phyloP scores from a whole-genome alignment of 306 rosid species.

The Canavalia ensiformis region DNA sequence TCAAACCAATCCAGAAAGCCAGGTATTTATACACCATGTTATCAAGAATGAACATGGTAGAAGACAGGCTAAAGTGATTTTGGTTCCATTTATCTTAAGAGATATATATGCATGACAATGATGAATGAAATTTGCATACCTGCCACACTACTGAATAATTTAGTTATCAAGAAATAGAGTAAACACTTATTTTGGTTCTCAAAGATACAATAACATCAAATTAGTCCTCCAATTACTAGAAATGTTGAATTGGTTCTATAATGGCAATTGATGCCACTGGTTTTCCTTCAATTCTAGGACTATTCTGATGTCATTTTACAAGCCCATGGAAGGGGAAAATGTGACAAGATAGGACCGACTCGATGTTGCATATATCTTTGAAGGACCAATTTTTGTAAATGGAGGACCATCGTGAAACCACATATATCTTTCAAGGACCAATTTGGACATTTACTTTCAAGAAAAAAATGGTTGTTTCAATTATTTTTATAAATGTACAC shows the following conservation, averaged over 20 bases:
- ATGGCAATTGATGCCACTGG: background rate
- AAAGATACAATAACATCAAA: background rate
- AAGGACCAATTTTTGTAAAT: conserved; percentile 1
- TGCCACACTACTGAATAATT: background rate
- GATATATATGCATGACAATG: background rate
- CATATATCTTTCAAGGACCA: background rate
- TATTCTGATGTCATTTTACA: background rate
- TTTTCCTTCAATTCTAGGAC: background rate
- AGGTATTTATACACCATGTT: background rate
- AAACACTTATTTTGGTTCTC: background rate
- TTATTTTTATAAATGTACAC: background rate
- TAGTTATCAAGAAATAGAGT: background rate
- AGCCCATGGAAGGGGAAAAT: background rate
- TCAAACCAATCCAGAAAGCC: conserved; percentile 19
- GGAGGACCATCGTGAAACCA: background rate
- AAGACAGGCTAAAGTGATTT: background rate
- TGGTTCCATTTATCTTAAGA: background rate
- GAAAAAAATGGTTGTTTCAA: background rate
- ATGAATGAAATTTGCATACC: background rate
- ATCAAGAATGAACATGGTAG: conserved; percentile 10
- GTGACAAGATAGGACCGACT: background rate
- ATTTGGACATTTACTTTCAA: background rate
- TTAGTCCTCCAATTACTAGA: background rate
- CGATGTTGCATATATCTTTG: background rate
- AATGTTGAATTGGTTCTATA: background rate